These are phyloP conservation scores for Nothophoma quercina DNA, from an alignment of 2,329 filamentous ascomycete genomes.

Conservation along the genomic window DNA sequence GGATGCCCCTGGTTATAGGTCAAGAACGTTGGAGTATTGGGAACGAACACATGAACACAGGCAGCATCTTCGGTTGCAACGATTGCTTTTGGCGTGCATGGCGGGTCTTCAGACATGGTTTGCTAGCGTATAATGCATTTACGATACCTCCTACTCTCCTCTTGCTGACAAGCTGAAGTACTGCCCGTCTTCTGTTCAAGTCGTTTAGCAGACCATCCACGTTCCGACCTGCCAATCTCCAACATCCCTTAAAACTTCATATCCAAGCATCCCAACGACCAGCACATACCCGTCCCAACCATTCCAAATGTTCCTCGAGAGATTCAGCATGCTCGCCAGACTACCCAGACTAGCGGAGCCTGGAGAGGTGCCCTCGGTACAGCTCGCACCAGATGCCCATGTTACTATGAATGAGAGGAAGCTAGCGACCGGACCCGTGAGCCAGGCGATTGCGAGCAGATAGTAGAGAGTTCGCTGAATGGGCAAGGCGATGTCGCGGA, in stretches of 20 bases:
- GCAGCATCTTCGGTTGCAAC: neutral
- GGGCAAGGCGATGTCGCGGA: neutral
- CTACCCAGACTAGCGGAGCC: too few species aligned
- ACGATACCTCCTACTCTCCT: neutral
- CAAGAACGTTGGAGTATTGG: neutral
- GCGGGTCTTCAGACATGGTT: constrained; percentile 8
- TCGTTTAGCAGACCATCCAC: constrained; percentile 3
- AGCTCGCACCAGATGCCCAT: neutral
- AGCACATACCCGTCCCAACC: too few species aligned
- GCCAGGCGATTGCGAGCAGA: neutral
- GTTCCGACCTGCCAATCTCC: neutral
- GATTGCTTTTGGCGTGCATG: constrained; percentile 17
- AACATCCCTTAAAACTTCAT: neutral
- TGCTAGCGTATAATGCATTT: constrained; percentile 19
- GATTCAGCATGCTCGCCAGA: too few species aligned
- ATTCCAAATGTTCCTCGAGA: neutral
- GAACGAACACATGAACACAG: neutral
- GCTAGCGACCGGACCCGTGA: neutral
- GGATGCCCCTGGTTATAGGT: neutral
- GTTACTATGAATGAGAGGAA: neutral
- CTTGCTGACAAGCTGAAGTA: neutral
- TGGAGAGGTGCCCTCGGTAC: too few species aligned
- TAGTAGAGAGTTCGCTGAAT: neutral
- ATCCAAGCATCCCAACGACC: neutral
- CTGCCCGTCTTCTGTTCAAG: too few species aligned